Conservation (phyloP, 805 yeast species). For the Clavispora asparagi region DNA sequence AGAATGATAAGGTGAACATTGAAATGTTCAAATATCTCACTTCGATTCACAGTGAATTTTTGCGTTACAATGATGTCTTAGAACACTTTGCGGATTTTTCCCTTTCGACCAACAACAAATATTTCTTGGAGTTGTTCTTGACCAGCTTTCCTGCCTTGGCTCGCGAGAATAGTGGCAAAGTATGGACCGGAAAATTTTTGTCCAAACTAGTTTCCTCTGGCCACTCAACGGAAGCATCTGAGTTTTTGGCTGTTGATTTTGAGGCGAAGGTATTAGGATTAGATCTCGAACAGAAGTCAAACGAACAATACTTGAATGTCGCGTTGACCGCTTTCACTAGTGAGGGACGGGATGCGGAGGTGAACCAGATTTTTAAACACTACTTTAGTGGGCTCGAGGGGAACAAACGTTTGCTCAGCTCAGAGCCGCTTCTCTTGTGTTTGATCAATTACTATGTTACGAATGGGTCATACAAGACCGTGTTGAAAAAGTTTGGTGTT, state of each 20-base stretch:
- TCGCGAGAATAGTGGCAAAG: constrained; percentile 5
- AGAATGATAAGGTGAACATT: constrained; percentile 23
- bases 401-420: constrained; percentile 10
- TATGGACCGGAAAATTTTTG: constrained; percentile 19
- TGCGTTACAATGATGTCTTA: constrained; percentile 5
- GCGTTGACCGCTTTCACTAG: constrained; percentile 12
- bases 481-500: constrained; percentile 15
- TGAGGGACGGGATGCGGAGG: constrained; percentile 8
- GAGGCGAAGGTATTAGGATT: constrained; percentile 5
- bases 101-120: constrained; percentile 14
- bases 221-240: constrained; percentile 1
- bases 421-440: constrained; percentile 14
- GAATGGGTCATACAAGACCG: constrained; percentile 14
- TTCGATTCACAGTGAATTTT: constrained; percentile 1
- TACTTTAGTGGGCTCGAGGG: constrained; percentile 9
- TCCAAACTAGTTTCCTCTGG: constrained; percentile 6
- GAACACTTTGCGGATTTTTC: constrained; percentile 3
- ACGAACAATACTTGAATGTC: constrained; percentile 3
- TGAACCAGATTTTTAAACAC: constrained; percentile 14
- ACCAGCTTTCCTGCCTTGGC: constrained; percentile 8
- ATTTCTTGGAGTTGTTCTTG: constrained; percentile 14
- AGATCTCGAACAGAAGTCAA: background rate
- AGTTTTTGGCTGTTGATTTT: constrained; percentile 2
- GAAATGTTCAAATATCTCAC: constrained; percentile 16
- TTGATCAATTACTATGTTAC: constrained; percentile 21